Evolutionary conservation across 1,284 basidiomycete species (phyloP).

Genomic region (Melampsora americana): DNA sequence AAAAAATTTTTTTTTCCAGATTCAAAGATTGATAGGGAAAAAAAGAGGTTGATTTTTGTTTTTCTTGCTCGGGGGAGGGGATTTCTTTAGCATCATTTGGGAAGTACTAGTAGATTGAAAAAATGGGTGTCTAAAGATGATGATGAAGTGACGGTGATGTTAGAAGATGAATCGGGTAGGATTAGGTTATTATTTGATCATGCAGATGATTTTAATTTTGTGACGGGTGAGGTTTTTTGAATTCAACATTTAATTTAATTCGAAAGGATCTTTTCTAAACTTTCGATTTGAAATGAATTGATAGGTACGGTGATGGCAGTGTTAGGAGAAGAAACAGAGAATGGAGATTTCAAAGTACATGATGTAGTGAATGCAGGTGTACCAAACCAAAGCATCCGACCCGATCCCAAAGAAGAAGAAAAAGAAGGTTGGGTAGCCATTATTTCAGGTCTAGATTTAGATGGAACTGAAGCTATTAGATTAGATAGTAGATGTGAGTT

Average conservation of each 20-base stretch:
- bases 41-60: too few species aligned
- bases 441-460: conserved; percentile 37
- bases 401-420: neutral
- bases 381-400: neutral
- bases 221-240: conserved; percentile 27
- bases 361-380: conserved; percentile 18
- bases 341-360: conserved; percentile 29
- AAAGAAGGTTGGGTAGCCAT: conserved; percentile 18
- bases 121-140: conserved; percentile 24
- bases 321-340: conserved; percentile 14
- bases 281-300: neutral
- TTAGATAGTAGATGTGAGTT: neutral
- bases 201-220: conserved; percentile 10
- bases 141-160: conserved; percentile 26
- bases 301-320: conserved; percentile 30
- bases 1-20: too few species aligned
- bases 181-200: conserved; percentile 13
- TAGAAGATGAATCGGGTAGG: conserved; percentile 37
- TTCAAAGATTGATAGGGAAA: too few species aligned
- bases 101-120: neutral
- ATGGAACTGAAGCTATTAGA: conserved; percentile 7
- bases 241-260: too few species aligned
- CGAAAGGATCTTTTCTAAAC: neutral
- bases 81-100: conserved; percentile 24
- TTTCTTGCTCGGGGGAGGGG: too few species aligned